phyloP scores from a whole-genome alignment of 345 rosid species.

The Pugionium dolabratum region DNA sequence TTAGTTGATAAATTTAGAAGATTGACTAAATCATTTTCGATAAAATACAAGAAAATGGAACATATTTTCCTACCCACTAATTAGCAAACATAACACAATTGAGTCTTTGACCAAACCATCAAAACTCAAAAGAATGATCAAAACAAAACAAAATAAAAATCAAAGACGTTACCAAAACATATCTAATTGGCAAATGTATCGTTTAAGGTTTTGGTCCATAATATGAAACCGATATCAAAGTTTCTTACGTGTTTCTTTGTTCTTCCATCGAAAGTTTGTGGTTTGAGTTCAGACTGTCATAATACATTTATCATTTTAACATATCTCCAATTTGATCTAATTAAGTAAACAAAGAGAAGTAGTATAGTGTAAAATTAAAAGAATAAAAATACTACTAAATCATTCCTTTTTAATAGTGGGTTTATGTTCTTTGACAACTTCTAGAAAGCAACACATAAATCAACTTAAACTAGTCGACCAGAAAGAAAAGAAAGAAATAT shows the following conservation, averaged over 20 bases:
- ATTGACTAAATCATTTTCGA: conserved; percentile 27
- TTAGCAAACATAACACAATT: conserved; percentile 31
- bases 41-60: conserved; percentile 28
- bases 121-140: conserved; percentile 10
- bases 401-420: conserved; percentile 20
- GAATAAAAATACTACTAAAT: neutral
- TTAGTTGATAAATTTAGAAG: conserved; percentile 9
- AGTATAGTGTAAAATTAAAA: conserved; percentile 3
- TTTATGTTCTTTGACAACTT: conserved; percentile 6
- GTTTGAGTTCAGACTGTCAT: conserved; percentile 28
- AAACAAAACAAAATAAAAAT: conserved; percentile 33
- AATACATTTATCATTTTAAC: conserved; percentile 32
- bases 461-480: conserved; percentile 29
- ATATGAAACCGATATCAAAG: conserved; percentile 26
- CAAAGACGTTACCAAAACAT: conserved; percentile 37
- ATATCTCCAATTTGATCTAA: conserved; percentile 19
- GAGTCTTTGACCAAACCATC: conserved; percentile 42
- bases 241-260: conserved; percentile 43
- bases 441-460: conserved; percentile 20
- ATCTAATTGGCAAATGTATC: conserved; percentile 22
- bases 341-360: conserved; percentile 18
- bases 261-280: conserved; percentile 29
- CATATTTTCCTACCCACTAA: conserved; percentile 23
- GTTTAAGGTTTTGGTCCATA: conserved; percentile 28
- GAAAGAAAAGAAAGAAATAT: neutral